These are phyloP conservation scores for Cryptomeria japonica DNA, from an alignment of 75 land plant genomes.

Conservation along the genomic window DNA sequence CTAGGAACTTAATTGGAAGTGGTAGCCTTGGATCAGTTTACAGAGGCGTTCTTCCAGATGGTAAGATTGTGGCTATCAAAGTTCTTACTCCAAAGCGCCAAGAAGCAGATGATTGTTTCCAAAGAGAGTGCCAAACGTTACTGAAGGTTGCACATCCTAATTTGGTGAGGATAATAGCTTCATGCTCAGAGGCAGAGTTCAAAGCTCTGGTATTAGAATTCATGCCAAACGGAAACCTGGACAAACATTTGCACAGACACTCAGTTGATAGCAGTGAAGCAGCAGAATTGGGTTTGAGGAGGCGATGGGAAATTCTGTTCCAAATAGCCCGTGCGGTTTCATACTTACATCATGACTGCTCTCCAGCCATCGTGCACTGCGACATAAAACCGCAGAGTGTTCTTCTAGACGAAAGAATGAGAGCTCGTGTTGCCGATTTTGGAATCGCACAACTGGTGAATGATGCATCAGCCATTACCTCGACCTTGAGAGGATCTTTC, in stretches of 20 bases:
- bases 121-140: not conserved
- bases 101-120: not conserved
- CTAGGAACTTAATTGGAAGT: not conserved
- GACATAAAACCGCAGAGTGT: not conserved
- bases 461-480: not conserved
- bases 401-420: not conserved
- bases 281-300: not conserved
- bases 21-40: not conserved
- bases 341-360: not conserved
- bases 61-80: not conserved
- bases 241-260: conserved; percentile 27
- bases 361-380: not conserved
- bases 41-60: not conserved
- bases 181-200: conserved; percentile 25
- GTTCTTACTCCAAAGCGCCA: not conserved
- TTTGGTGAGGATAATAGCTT: conserved; percentile 38
- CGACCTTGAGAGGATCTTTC: not conserved
- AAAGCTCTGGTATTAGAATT: conserved; percentile 42
- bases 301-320: not conserved
- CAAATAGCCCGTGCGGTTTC: not conserved
- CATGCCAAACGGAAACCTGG: conserved; percentile 45
- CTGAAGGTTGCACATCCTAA: conserved; percentile 35
- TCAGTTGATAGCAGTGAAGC: too few relatives aligned
- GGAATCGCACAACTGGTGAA: not conserved
- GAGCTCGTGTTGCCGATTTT: not conserved